phyloP scores from a whole-genome alignment of 805 yeast genomes.

The Starmera dryadoides region DNA sequence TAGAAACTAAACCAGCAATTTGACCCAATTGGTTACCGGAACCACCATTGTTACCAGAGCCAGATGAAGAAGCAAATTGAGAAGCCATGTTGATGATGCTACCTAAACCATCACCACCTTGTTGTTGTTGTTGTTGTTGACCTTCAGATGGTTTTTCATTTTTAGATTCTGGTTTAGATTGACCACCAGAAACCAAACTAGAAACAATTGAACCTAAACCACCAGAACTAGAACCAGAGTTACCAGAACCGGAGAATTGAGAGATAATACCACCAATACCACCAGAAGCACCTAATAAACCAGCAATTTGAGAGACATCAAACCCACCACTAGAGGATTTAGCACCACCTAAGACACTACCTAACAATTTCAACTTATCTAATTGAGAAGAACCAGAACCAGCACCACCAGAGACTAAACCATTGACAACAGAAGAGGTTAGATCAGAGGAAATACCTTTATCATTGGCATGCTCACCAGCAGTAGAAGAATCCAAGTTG shows the following conservation, averaged over 20 bases:
- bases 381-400: conserved; percentile 10
- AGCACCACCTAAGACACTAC: conserved; percentile 7
- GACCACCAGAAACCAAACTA: neutral
- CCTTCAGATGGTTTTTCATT: conserved; percentile 3
- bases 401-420: conserved; percentile 14
- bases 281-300: conserved; percentile 2
- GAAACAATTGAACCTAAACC: neutral
- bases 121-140: conserved; percentile 2
- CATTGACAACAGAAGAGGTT: conserved; percentile 12
- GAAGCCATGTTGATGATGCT: no score
- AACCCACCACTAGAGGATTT: conserved; percentile 3
- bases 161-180: neutral
- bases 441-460: conserved; percentile 15
- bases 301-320: neutral
- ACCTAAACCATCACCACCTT: no score
- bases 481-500: conserved; percentile 10
- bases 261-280: conserved; percentile 1
- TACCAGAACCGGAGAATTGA: conserved; percentile 1
- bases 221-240: neutral
- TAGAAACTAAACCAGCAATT: neutral
- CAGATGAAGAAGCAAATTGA: neutral
- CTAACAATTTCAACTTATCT: conserved; percentile 9
- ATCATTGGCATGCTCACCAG: conserved; percentile 7
- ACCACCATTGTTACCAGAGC: neutral
- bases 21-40: neutral